phyloP scores from a whole-genome alignment of 2,329 filamentous ascomycete genomes.

The Arthrocladium fulminans region DNA sequence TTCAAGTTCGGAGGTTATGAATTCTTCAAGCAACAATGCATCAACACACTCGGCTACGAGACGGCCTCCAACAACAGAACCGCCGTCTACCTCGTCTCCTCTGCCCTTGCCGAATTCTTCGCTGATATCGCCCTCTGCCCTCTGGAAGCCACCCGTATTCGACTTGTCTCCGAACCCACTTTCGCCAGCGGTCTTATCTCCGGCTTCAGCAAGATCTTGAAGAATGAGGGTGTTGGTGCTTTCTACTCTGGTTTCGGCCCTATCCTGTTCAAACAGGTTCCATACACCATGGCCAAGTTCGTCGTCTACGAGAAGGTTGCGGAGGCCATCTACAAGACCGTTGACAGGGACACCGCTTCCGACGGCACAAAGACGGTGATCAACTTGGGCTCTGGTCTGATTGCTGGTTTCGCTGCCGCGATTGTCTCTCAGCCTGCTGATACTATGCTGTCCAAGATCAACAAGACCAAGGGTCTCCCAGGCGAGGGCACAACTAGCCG shows the following conservation, averaged over 20 bases:
- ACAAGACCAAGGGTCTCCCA: slow-evolving; percentile 82
- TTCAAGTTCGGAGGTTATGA: slow-evolving; percentile 94
- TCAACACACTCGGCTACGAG: slow-evolving; percentile 70
- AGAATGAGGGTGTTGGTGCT: slow-evolving; percentile 71
- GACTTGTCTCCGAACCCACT: slow-evolving; percentile 78
- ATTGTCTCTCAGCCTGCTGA: slow-evolving; percentile 83
- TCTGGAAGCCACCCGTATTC: slow-evolving; percentile 86
- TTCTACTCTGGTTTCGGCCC: slow-evolving; percentile 90
- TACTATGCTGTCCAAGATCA: slow-evolving; percentile 92
- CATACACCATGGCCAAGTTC: slow-evolving; percentile 93
- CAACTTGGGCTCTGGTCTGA: slow-evolving; percentile 77
- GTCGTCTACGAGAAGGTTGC: slow-evolving; percentile 85
- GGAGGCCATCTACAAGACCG: slow-evolving; percentile 58
- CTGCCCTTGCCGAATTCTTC: slow-evolving; percentile 54
- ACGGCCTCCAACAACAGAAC: slow-evolving; percentile 69
- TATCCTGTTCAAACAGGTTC: slow-evolving; percentile 80
- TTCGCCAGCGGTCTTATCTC: slow-evolving; percentile 72
- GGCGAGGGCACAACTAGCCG: slow-evolving; percentile 74
- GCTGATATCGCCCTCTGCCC: slow-evolving; percentile 67
- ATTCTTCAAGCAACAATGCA: slow-evolving; percentile 89
- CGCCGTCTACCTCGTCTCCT: slow-evolving; percentile 65
- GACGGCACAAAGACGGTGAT: slow-evolving; percentile 63
- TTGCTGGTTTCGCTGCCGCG: slow-evolving; percentile 80
- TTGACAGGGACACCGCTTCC: slow-evolving; percentile 65
- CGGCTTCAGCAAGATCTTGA: slow-evolving; percentile 75